phyloP scores from a whole-genome alignment of 2,329 filamentous ascomycete genomes.

The Diaporthe caulivora region DNA sequence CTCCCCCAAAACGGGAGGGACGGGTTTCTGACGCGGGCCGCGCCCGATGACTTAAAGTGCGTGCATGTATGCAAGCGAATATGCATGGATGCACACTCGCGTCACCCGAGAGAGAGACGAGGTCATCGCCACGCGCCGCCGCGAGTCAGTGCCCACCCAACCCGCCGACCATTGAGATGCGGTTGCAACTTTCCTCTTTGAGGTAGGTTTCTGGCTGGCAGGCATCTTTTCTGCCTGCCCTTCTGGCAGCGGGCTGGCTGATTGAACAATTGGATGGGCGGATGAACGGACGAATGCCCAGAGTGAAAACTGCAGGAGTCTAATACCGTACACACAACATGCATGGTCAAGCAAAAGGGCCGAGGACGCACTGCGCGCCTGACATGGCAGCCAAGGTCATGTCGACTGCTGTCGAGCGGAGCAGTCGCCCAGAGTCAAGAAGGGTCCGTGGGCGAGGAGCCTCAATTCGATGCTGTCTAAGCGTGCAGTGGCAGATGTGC shows the following conservation, averaged over 20 bases:
- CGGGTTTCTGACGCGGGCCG: background rate
- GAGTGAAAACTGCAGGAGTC: background rate
- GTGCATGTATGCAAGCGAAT: background rate
- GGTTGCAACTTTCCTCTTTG: background rate
- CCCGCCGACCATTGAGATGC: background rate
- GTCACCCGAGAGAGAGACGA: background rate
- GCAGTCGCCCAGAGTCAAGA: background rate
- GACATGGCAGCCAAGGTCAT: background rate
- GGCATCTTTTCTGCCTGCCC: too few relatives aligned
- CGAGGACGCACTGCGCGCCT: background rate
- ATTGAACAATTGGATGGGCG: background rate
- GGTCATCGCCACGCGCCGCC: constrained; percentile 13
- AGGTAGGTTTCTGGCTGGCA: background rate
- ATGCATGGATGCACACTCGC: background rate
- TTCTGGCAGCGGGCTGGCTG: background rate
- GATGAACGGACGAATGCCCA: background rate
- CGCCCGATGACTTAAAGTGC: constrained; percentile 16
- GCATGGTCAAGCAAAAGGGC: background rate
- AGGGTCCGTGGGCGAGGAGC: background rate
- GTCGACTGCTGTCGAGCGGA: background rate
- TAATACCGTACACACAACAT: too few relatives aligned
- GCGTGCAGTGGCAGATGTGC: background rate
- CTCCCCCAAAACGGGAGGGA: background rate
- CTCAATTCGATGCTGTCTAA: background rate
- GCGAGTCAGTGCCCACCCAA: constrained; percentile 3